Evolutionary conservation across 495 filamentous ascomycete species (phyloP).

Genomic region (Mytilinidion resinicola): DNA sequence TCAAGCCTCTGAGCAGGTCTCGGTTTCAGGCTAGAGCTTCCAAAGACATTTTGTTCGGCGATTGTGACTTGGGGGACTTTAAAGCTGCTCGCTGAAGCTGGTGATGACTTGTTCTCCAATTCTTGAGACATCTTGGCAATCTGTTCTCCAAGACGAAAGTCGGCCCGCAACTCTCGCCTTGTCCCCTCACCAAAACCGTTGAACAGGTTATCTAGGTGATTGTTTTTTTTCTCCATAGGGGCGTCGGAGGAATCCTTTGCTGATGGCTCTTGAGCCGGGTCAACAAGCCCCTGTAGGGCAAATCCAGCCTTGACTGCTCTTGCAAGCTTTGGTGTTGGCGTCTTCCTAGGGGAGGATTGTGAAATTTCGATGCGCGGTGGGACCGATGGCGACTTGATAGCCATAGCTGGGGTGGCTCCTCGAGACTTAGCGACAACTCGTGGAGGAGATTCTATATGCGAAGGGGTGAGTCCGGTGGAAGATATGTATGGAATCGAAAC

Average conservation of each 20-base stretch:
- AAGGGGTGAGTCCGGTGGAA: constrained; percentile 1
- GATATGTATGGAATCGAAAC: neutral
- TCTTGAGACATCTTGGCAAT: constrained; percentile 35
- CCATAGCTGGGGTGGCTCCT: constrained; percentile 13
- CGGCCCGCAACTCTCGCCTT: constrained; percentile 41
- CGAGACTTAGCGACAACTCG: neutral
- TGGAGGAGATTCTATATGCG: neutral
- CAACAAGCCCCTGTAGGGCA: constrained; percentile 44
- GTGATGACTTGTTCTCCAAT: constrained; percentile 13
- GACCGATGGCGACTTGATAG: constrained; percentile 4
- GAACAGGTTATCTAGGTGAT: constrained; percentile 38
- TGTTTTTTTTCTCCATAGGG: constrained; percentile 14
- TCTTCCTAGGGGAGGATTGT: constrained; percentile 5
- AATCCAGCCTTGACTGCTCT: constrained; percentile 44
- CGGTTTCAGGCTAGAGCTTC: too few species aligned
- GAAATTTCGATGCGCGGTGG: constrained; percentile 19
- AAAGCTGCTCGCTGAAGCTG: constrained; percentile 4
- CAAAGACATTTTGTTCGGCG: constrained; percentile 20
- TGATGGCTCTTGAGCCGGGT: constrained; percentile 22
- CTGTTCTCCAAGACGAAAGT: constrained; percentile 46
- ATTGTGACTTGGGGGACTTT: neutral
- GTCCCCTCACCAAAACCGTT: constrained; percentile 42
- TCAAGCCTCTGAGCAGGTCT: neutral
- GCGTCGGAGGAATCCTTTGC: neutral
- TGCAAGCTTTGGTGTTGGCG: constrained; percentile 37